Conservation (phyloP, 192 early-diverging fungal species). For the Rhizophagus sp. region DNA sequence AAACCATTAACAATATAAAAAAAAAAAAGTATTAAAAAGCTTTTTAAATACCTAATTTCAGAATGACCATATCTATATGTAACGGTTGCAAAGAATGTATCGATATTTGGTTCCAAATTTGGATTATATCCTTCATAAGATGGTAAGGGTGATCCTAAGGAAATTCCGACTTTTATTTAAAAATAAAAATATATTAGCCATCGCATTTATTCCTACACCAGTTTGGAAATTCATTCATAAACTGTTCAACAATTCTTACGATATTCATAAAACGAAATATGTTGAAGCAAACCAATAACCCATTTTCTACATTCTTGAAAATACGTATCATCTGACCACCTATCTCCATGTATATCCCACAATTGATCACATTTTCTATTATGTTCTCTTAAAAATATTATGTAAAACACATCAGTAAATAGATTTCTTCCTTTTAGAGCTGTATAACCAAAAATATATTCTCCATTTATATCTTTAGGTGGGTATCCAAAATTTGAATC, state of each 20-base stretch:
- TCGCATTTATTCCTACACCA: too few relatives aligned
- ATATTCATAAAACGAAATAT: neutral
- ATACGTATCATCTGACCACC: constrained; percentile 1
- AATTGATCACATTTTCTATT: constrained; percentile 21
- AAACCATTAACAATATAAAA: too few relatives aligned
- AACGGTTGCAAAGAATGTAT: constrained; percentile 14
- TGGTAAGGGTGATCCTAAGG: constrained; percentile 8
- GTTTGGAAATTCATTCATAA: too few relatives aligned
- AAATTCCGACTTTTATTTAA: neutral
- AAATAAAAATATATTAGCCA: neutral
- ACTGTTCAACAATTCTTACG: neutral
- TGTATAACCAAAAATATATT: constrained; percentile 5
- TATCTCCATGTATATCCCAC: neutral
- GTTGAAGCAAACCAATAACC: constrained; percentile 7
- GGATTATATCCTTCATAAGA: neutral
- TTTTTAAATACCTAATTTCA: neutral
- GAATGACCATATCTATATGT: neutral
- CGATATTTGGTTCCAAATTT: neutral
- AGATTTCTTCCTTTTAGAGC: neutral
- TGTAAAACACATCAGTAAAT: neutral
- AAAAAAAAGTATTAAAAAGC: too few relatives aligned
- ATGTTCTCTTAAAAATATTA: constrained; percentile 13
- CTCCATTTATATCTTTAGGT: neutral
- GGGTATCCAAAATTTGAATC: neutral
- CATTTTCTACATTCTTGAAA: constrained; percentile 27